Evolutionary conservation across 192 early-diverging fungal genomes (phyloP).

Genomic region (Entrophospora sp.): DNA sequence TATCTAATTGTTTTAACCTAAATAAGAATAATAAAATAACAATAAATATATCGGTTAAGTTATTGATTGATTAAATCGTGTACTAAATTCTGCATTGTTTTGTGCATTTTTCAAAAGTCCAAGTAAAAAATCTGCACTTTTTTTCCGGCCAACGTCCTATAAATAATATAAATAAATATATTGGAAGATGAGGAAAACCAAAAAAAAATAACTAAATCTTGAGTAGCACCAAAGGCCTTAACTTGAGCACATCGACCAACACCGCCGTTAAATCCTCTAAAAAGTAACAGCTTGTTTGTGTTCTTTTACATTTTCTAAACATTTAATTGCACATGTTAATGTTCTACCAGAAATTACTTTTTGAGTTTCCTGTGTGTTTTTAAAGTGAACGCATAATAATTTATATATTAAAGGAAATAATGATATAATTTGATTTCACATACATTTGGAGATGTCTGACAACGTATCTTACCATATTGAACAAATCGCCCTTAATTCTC

Average conservation of each 20-base stretch:
- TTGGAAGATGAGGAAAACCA: no score
- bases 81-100: slow-evolving; percentile 83
- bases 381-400: slow-evolving; percentile 92
- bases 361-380: slow-evolving; percentile 97
- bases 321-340: slow-evolving; percentile 83
- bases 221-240: slow-evolving; percentile 82
- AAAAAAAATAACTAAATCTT: no score
- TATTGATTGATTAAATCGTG: no score
- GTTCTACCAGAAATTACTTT: slow-evolving; percentile 87
- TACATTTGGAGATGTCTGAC: no score
- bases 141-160: slow-evolving; percentile 92
- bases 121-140: slow-evolving; percentile 89
- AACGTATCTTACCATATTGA: no score
- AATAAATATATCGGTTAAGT: no score
- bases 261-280: slow-evolving; percentile 95
- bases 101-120: slow-evolving; percentile 96
- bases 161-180: no score
- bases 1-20: slow-evolving; percentile 81
- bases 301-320: slow-evolving; percentile 90
- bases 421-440: no score
- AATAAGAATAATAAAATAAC: slow-evolving; percentile 1
- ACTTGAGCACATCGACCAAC: slow-evolving; percentile 95
- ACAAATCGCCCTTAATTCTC: no score
- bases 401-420: no score
- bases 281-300: slow-evolving; percentile 96